A percentile compares a stretch with the other conserved stretches of the same genome.
These are phyloP conservation scores for Globisporangium carolinianum DNA, from an alignment of 352 stramenopile genomes.

Conservation along the genomic window DNA sequence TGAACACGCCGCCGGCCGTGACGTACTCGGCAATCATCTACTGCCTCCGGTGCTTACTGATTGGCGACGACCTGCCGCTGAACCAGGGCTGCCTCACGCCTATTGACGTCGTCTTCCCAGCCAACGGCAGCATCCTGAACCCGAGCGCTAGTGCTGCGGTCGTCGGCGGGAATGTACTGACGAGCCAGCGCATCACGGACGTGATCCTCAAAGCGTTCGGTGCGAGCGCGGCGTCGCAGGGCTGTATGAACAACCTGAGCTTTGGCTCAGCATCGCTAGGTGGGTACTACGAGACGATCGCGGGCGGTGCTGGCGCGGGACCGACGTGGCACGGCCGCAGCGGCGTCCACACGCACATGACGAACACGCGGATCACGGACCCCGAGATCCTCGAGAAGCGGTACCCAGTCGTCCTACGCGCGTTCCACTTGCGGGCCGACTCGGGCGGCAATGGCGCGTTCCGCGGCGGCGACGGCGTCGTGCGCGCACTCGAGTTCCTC, in stretches of 20 bases:
- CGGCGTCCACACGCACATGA: slow-evolving; percentile 99
- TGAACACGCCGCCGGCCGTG: slow-evolving; percentile 97
- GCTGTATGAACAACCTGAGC: slow-evolving; percentile 99
- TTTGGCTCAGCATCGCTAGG: slow-evolving; percentile 94
- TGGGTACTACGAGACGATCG: slow-evolving; percentile 99
- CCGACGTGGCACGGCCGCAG: slow-evolving; percentile 94
- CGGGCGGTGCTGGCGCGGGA: slow-evolving; percentile 94
- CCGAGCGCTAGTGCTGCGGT: slow-evolving; percentile 93
- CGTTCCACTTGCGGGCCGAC: slow-evolving; percentile 76
- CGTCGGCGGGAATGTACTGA: slow-evolving; percentile 98
- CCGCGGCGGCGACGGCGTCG: slow-evolving; percentile 93
- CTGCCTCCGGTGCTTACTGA: slow-evolving; percentile 94
- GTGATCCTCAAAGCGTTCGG: slow-evolving; percentile 96
- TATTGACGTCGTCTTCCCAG: slow-evolving; percentile 95
- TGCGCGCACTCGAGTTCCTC: slow-evolving; percentile 95
- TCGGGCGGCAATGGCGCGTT: slow-evolving; percentile 91
- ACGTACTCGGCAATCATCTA: slow-evolving; percentile 99
- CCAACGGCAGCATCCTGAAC: slow-evolving; percentile 91
- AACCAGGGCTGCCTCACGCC: slow-evolving; percentile 96
- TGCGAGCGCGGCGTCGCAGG: slow-evolving; percentile 95
- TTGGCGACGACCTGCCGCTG: slow-evolving; percentile 92
- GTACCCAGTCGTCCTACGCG: slow-evolving; percentile 87
- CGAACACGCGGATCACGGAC: slow-evolving; percentile 99
- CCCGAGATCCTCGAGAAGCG: slow-evolving; percentile 98
- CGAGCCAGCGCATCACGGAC: slow-evolving; percentile 97